Percentiles rank a stretch among this genome's conserved stretches.
phyloP scores from a whole-genome alignment of 495 filamentous ascomycete genomes.

The Neurospora tetraspora region DNA sequence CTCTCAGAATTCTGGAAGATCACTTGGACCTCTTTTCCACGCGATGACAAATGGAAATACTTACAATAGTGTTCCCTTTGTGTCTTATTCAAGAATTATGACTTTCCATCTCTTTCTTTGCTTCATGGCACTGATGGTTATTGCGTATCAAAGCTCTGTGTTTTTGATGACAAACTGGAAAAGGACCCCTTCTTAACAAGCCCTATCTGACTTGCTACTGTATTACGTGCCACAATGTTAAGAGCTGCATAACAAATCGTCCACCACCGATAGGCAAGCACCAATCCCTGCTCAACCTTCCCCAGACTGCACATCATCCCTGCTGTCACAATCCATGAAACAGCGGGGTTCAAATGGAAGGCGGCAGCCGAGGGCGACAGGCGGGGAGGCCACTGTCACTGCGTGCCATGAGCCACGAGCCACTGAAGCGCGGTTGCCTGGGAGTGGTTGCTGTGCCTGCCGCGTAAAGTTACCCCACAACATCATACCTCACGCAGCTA shows the following conservation, averaged over 20 bases:
- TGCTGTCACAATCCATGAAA: neutral
- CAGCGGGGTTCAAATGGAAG: neutral
- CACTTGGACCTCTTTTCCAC: neutral
- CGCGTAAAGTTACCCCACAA: neutral
- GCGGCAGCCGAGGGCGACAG: too few species aligned
- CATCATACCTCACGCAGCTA: neutral
- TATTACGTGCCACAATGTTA: neutral
- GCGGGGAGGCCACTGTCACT: too few species aligned
- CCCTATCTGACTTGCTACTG: neutral
- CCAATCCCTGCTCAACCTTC: neutral
- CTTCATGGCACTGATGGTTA: too few species aligned
- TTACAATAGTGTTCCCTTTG: too few species aligned
- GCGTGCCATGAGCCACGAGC: neutral
- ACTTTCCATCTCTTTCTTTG: neutral
- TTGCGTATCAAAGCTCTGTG: neutral
- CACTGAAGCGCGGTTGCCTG: neutral
- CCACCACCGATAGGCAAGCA: neutral
- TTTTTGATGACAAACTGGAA: neutral
- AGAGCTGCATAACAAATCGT: neutral
- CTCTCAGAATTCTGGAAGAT: neutral
- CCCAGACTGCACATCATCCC: neutral
- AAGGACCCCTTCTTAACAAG: neutral
- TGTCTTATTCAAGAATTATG: neutral
- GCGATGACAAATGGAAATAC: neutral
- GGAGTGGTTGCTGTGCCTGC: neutral